Conservation (phyloP, 1,139 yeast species). For the Pichia inconspicua region DNA sequence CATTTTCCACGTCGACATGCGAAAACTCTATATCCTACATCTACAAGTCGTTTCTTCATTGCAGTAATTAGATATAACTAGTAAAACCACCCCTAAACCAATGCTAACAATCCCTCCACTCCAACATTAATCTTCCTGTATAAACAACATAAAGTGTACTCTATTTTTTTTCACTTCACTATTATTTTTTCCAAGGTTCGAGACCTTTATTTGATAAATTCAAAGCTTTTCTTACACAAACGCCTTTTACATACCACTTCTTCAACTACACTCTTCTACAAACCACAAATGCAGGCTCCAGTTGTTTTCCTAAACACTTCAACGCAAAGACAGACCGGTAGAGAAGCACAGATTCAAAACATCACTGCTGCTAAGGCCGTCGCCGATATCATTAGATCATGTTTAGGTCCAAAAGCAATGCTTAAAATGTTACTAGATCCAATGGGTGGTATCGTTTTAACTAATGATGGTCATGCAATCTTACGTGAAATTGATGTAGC, state of each 20-base stretch:
- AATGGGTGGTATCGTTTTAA: constrained; percentile 95
- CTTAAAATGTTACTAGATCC: constrained; percentile 96
- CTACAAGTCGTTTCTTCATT: constrained; percentile 38
- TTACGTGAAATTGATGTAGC: constrained; percentile 84
- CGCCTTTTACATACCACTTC: background rate
- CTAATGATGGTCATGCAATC: constrained; percentile 97
- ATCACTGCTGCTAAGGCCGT: constrained; percentile 99
- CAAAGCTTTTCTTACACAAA: too few relatives aligned
- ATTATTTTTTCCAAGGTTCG: background rate
- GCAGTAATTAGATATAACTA: constrained; percentile 39
- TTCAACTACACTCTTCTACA: background rate
- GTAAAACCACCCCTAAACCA: constrained; percentile 43
- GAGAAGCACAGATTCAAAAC: constrained; percentile 94
- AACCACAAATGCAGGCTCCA: constrained; percentile 54
- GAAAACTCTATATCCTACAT: constrained; percentile 74
- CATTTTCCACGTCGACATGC: constrained; percentile 34
- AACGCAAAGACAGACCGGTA: constrained; percentile 90
- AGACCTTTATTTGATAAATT: background rate
- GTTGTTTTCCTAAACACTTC: constrained; percentile 75
- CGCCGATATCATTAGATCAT: constrained; percentile 93
- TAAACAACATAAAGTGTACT: too few relatives aligned
- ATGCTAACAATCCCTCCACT: constrained; percentile 29
- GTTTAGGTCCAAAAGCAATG: constrained; percentile 99
- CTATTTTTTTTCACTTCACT: background rate
- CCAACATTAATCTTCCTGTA: constrained; percentile 27